phyloP scores from a whole-genome alignment of 2,329 filamentous ascomycete species.

The Aspergillus melleus region DNA sequence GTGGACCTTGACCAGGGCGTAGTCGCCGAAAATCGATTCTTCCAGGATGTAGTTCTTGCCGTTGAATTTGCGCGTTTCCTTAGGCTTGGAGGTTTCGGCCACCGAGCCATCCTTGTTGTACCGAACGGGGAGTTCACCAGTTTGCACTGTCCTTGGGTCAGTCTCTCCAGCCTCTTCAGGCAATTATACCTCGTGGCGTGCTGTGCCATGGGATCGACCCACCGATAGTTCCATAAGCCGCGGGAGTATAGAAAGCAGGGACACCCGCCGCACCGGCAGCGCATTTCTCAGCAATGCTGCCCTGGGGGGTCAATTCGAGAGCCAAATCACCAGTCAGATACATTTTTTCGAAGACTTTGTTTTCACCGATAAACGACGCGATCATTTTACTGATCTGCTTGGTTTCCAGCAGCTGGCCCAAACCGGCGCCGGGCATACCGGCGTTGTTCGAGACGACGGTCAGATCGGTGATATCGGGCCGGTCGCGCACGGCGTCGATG shows the following conservation, averaged over 20 bases:
- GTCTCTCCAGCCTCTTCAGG: slow-evolving; percentile 5
- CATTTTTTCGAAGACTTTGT: slow-evolving; percentile 85
- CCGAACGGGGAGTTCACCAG: slow-evolving; percentile 63
- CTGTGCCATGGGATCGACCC: slow-evolving; percentile 28
- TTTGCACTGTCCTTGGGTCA: slow-evolving; percentile 42
- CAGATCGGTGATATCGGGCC: slow-evolving; percentile 59
- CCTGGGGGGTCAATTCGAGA: slow-evolving; percentile 85
- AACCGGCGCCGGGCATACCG: slow-evolving; percentile 67
- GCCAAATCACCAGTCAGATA: slow-evolving; percentile 82
- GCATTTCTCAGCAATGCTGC: slow-evolving; percentile 83
- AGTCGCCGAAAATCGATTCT: slow-evolving; percentile 72
- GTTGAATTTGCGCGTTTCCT: slow-evolving; percentile 72
- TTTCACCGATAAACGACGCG: slow-evolving; percentile 74
- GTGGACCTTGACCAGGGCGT: slow-evolving; percentile 73
- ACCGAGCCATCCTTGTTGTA: slow-evolving; percentile 79
- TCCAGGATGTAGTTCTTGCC: slow-evolving; percentile 76
- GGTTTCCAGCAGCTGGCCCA: slow-evolving; percentile 69
- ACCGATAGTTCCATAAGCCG: slow-evolving; percentile 72
- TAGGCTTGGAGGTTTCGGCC: slow-evolving; percentile 65
- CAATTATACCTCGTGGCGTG: slow-evolving; percentile 43
- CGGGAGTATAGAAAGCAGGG: slow-evolving; percentile 82
- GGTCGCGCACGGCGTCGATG: slow-evolving; percentile 65
- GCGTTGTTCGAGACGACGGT: slow-evolving; percentile 83
- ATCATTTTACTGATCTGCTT: slow-evolving; percentile 76
- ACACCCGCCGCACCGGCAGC: slow-evolving; percentile 82